Evolutionary conservation across 129 eudicot genomes (phyloP).

Genomic region (Arctium minus): DNA sequence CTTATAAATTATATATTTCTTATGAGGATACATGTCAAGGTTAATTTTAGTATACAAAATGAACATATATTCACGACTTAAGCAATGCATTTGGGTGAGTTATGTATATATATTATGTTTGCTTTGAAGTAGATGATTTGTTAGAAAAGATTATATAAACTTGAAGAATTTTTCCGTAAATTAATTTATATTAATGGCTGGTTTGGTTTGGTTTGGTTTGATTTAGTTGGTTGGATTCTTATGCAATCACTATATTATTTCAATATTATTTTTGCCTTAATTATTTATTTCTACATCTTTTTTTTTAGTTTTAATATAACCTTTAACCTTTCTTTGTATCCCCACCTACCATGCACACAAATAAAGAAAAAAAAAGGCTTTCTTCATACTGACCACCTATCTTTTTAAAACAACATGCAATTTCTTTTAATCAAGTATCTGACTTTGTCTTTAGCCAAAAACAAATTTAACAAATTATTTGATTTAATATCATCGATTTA

Average conservation of each 20-base stretch:
- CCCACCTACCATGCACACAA: slow-evolving; percentile 28
- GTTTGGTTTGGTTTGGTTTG: neutral
- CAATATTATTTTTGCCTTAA: neutral
- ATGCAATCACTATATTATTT: neutral
- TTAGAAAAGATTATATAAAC: too few species aligned
- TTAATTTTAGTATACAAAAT: too few species aligned
- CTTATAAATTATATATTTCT: too few species aligned
- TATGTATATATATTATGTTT: too few species aligned
- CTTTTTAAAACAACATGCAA: neutral
- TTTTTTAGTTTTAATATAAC: neutral
- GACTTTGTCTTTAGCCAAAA: neutral
- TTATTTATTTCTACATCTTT: neutral
- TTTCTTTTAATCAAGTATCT: neutral
- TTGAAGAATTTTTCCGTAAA: too few species aligned
- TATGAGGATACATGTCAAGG: too few species aligned
- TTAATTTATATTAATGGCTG: neutral
- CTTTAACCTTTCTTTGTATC: neutral
- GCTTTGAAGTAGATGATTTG: too few species aligned
- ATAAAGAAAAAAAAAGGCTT: neutral
- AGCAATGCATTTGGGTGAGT: too few species aligned
- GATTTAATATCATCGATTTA: neutral
- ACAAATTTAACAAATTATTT: neutral
- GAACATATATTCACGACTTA: too few species aligned
- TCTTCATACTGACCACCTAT: neutral
- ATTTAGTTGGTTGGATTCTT: neutral